Conservation (phyloP, 169 alveolate genomes). For the Plasmodium coatneyi region DNA sequence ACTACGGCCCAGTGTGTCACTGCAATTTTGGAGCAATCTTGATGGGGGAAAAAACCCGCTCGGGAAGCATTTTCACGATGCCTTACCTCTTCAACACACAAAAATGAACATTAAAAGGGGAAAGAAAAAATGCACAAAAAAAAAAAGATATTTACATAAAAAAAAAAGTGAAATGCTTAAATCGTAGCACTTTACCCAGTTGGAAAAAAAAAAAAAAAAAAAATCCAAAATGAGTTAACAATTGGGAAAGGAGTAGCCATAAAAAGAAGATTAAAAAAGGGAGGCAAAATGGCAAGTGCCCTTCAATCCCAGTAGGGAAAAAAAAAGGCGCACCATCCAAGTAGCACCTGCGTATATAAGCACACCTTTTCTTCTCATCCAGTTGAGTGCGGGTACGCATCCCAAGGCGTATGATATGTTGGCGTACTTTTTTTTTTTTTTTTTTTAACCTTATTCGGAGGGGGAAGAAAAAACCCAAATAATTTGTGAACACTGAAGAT, state of each 20-base stretch:
- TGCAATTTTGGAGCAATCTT: neutral
- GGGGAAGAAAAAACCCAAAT: neutral
- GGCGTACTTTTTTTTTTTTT: neutral
- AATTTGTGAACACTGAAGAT: neutral
- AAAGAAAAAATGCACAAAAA: neutral
- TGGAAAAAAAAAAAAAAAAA: neutral
- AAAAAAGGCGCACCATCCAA: neutral
- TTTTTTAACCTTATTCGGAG: neutral
- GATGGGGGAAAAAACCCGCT: neutral
- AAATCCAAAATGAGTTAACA: neutral
- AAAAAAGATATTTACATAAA: too few species aligned
- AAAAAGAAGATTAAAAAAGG: too few species aligned
- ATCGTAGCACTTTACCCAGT: neutral
- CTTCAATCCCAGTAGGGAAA: neutral
- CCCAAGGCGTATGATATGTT: neutral
- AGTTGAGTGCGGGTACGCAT: neutral
- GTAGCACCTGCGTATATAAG: neutral
- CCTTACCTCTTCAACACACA: neutral
- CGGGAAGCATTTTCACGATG: neutral
- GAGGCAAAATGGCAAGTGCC: neutral
- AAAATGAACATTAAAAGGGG: neutral
- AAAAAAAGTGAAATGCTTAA: neutral
- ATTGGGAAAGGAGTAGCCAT: neutral
- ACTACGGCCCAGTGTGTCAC: neutral
- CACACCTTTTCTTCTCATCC: neutral